phyloP scores from a whole-genome alignment of 129 eudicot genomes.

The Apium graveolens region DNA sequence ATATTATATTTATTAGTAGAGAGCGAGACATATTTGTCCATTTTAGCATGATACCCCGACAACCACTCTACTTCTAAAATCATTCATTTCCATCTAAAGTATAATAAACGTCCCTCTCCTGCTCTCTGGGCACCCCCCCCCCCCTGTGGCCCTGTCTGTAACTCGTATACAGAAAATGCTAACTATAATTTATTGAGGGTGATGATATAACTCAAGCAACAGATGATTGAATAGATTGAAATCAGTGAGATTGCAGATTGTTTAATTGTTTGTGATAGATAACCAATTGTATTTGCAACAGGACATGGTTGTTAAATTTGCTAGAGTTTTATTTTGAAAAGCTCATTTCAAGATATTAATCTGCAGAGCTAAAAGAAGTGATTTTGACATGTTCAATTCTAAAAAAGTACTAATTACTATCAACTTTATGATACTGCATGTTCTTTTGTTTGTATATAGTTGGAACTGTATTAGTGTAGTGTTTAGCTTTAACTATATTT shows the following conservation, averaged over 20 bases:
- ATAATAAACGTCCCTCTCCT: not conserved
- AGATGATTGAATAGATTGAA: not conserved
- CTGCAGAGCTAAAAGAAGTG: not conserved
- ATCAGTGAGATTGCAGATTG: not conserved
- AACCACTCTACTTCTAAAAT: not conserved
- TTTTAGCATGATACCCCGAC: not conserved
- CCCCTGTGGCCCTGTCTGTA: too few relatives aligned
- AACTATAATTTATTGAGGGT: too few relatives aligned
- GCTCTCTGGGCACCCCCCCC: not conserved
- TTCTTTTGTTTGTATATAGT: not conserved
- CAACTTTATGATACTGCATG: not conserved
- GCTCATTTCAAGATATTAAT: not conserved
- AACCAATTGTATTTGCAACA: conserved; percentile 3
- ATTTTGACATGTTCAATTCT: not conserved
- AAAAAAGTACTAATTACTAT: not conserved
- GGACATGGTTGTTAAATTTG: not conserved
- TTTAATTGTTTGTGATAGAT: not conserved
- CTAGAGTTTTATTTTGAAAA: not conserved
- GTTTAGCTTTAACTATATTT: not conserved
- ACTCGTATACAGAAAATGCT: too few relatives aligned
- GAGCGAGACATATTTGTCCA: not conserved
- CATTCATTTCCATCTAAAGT: not conserved
- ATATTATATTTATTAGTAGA: not conserved
- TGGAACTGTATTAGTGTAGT: not conserved
- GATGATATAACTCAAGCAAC: too few relatives aligned